A percentile compares a stretch with the other conserved stretches of the same genome.
Conservation (phyloP, 352 stramenopile genomes). For the Phytopythium boreale region DNA sequence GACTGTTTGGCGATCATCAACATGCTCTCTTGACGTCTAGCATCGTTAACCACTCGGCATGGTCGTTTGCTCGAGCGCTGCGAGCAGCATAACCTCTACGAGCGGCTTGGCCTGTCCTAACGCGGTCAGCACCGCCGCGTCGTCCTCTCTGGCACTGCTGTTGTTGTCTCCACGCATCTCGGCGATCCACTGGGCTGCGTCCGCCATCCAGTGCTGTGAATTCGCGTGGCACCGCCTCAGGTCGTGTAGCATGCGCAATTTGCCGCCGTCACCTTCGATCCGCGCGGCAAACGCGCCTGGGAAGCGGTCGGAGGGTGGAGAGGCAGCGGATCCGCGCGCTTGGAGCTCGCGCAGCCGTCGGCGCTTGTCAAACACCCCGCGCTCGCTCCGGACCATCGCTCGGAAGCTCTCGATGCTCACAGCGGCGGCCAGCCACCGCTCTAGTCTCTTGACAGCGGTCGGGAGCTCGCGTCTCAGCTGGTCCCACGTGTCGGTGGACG, state of each 20-base stretch:
- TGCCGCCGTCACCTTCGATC: not conserved
- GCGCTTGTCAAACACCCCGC: slow-evolving; percentile 26
- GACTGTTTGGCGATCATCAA: not conserved
- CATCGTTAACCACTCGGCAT: not conserved
- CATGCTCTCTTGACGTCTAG: not conserved
- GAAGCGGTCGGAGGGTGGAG: not conserved
- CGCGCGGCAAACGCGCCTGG: not conserved
- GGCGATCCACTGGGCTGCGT: not conserved
- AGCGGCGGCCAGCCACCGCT: slow-evolving; percentile 25
- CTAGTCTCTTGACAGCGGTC: slow-evolving; percentile 16
- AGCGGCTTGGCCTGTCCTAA: not conserved
- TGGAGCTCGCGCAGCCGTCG: slow-evolving; percentile 14
- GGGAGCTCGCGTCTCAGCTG: slow-evolving; percentile 7
- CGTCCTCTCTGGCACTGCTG: not conserved
- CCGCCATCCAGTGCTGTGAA: too few species aligned
- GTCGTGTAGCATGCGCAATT: not conserved
- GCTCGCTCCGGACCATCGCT: slow-evolving; percentile 20
- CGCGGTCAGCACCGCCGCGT: not conserved
- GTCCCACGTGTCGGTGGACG: not conserved
- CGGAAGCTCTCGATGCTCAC: slow-evolving; percentile 27
- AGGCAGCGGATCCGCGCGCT: not conserved
- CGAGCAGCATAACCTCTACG: not conserved
- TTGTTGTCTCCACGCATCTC: not conserved
- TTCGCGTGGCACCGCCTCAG: not conserved
- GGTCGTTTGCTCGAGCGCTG: not conserved